These are phyloP conservation scores for Lupinus albus DNA, from an alignment of 306 rosid species.

Conservation along the genomic window DNA sequence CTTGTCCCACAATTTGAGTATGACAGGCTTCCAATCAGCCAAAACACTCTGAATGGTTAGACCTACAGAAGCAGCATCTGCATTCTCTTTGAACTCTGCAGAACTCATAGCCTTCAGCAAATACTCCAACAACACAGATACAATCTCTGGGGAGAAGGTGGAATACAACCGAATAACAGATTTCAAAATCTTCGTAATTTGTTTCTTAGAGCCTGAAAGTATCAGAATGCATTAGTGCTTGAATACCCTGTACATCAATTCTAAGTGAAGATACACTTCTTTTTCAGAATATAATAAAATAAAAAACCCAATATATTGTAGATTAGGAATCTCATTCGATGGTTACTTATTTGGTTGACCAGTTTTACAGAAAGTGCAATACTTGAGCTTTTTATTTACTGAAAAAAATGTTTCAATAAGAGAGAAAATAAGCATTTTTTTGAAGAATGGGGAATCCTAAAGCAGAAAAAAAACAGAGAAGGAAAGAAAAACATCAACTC, in stretches of 20 bases:
- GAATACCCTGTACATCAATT: conserved; percentile 23
- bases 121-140: conserved; percentile 66
- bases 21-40: conserved; percentile 66
- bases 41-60: conserved; percentile 42
- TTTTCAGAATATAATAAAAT: no score
- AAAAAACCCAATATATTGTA: background rate
- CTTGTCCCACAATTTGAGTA: conserved; percentile 59
- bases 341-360: background rate
- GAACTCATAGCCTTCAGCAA: conserved; percentile 58
- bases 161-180: conserved; percentile 66
- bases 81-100: conserved; percentile 46
- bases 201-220: conserved; percentile 71
- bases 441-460: background rate
- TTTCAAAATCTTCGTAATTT: conserved; percentile 55
- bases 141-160: conserved; percentile 77
- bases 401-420: background rate
- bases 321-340: conserved; percentile 9
- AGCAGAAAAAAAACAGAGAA: background rate
- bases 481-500: background rate
- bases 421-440: background rate
- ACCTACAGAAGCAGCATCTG: conserved; percentile 42
- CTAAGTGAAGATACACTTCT: conserved; percentile 1
- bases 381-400: background rate
- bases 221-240: conserved; percentile 39
- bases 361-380: conserved; percentile 2